These are phyloP conservation scores for Prunus dulcis DNA, from an alignment of 306 rosid species.

Conservation along the genomic window DNA sequence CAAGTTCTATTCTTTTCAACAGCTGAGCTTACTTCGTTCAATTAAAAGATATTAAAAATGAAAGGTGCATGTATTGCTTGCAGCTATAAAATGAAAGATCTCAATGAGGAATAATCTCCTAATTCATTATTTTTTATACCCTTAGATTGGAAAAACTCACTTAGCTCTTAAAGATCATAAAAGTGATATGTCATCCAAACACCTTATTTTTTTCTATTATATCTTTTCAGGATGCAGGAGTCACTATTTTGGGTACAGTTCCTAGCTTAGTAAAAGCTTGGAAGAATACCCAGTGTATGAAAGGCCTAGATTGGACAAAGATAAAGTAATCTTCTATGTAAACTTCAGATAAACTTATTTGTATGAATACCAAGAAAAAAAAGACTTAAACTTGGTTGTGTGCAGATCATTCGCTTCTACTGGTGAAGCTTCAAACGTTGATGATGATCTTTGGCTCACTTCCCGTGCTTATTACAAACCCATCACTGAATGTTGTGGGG, in stretches of 20 bases:
- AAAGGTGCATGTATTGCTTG: neutral
- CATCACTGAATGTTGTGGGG: conserved; percentile 68
- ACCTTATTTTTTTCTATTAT: neutral
- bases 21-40: neutral
- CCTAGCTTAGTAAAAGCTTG: conserved; percentile 90
- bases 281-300: conserved; percentile 75
- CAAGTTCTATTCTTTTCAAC: neutral
- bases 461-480: conserved; percentile 72
- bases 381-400: conserved; percentile 21
- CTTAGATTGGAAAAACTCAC: neutral
- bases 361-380: neutral
- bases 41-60: neutral
- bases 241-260: conserved; percentile 83
- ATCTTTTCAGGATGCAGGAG: conserved; percentile 76
- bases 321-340: conserved; percentile 50
- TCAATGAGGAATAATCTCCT: no score
- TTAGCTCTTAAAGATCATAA: neutral
- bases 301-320: conserved; percentile 87
- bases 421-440: conserved; percentile 77
- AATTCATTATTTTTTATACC: no score
- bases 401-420: conserved; percentile 63
- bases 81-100: no score
- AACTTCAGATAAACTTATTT: conserved; percentile 1
- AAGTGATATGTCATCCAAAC: neutral
- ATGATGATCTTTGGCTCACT: conserved; percentile 91